Evolutionary conservation across 176 grass and related monocot species (phyloP).

Genomic region (Lolium perenne): DNA sequence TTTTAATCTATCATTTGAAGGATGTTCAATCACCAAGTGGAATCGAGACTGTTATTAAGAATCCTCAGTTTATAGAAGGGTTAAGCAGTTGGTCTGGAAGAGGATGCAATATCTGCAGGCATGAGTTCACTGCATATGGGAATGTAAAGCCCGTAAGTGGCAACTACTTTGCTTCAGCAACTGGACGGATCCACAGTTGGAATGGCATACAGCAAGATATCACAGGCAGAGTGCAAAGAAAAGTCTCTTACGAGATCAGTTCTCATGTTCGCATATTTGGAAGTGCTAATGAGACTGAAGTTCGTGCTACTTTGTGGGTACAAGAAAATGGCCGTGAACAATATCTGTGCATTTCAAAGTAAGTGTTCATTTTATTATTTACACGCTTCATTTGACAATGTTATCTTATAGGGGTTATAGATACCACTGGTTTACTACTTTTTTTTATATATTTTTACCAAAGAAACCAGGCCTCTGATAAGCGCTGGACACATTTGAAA

Average conservation of each 20-base stretch:
- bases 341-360: conserved; percentile 89
- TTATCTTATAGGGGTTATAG: conserved; percentile 16
- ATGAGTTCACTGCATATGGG: conserved; percentile 63
- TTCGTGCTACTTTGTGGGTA: conserved; percentile 81
- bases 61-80: conserved; percentile 83
- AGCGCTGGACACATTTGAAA: conserved; percentile 84
- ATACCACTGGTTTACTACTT: background rate
- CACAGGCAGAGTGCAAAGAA: conserved; percentile 69
- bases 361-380: conserved; percentile 43
- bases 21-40: conserved; percentile 47
- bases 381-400: background rate
- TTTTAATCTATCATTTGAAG: conserved; percentile 50
- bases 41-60: conserved; percentile 55
- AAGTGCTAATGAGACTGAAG: conserved; percentile 65
- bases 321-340: conserved; percentile 84
- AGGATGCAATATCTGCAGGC: conserved; percentile 88
- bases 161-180: conserved; percentile 78
- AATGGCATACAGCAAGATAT: conserved; percentile 95
- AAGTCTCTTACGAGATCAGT: conserved; percentile 75
- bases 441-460: conserved; percentile 29
- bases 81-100: conserved; percentile 93
- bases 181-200: conserved; percentile 78
- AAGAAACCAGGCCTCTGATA: conserved; percentile 82
- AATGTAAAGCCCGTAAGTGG: conserved; percentile 72
- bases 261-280: conserved; percentile 76